These are phyloP conservation scores for Barnettozyma pratensis DNA, from an alignment of 805 yeast genomes.

Conservation along the genomic window DNA sequence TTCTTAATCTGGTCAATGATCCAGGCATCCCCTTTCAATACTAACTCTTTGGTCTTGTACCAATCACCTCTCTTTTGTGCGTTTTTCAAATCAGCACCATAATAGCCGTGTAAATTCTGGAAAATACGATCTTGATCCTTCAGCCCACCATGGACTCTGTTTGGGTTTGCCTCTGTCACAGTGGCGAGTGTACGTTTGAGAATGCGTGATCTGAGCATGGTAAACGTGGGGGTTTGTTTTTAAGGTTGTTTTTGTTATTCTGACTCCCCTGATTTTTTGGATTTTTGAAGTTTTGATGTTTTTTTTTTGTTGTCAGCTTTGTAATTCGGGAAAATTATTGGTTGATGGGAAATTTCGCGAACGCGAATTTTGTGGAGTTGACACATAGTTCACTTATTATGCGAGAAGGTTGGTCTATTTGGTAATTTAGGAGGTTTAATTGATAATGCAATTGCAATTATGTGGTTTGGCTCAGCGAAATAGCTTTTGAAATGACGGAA, in stretches of 20 bases:
- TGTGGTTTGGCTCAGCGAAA: neutral
- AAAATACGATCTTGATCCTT: constrained; percentile 82
- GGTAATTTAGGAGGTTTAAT: too few species aligned
- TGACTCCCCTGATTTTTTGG: too few species aligned
- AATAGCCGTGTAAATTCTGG: constrained; percentile 73
- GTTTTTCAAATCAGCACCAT: constrained; percentile 69
- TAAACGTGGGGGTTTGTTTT: neutral
- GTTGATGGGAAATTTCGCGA: too few species aligned
- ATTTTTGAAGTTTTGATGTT: too few species aligned
- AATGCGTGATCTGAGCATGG: constrained; percentile 5
- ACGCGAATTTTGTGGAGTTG: too few species aligned
- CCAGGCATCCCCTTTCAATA: constrained; percentile 83
- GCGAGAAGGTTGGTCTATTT: too few species aligned
- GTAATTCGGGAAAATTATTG: too few species aligned
- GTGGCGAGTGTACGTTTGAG: constrained; percentile 25
- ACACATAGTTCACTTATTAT: too few species aligned
- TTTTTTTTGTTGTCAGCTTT: too few species aligned
- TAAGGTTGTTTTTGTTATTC: neutral
- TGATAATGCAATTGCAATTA: too few species aligned
- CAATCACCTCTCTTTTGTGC: constrained; percentile 84
- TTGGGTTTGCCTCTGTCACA: constrained; percentile 47
- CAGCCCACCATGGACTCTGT: constrained; percentile 65
- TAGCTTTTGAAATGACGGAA: neutral
- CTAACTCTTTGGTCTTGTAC: constrained; percentile 84
- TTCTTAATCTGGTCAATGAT: constrained; percentile 82